Evolutionary conservation across 805 yeast genomes (phyloP).

Genomic region (Barnettozyma sucrosica): DNA sequence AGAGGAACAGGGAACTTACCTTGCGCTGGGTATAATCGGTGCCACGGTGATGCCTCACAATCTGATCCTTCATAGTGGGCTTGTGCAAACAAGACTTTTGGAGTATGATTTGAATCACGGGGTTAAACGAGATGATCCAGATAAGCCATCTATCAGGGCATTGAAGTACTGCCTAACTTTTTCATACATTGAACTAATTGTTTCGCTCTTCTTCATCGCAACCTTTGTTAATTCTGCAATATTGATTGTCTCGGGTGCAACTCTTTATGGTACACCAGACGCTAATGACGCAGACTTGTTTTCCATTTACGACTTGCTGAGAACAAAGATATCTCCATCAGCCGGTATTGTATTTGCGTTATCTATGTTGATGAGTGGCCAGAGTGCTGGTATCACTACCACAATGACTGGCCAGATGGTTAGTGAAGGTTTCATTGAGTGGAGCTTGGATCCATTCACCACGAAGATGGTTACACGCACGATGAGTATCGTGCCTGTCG

Average conservation of each 20-base stretch:
- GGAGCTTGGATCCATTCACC: slow-evolving; percentile 78
- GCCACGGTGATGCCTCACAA: slow-evolving; percentile 97
- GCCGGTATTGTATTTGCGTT: slow-evolving; percentile 88
- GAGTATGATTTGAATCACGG: slow-evolving; percentile 65
- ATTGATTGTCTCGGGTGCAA: slow-evolving; percentile 86
- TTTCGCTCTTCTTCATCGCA: slow-evolving; percentile 81
- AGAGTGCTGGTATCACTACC: slow-evolving; percentile 91
- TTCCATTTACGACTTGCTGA: slow-evolving; percentile 69
- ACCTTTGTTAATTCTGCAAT: slow-evolving; percentile 90
- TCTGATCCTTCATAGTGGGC: slow-evolving; percentile 75
- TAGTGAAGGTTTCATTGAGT: slow-evolving; percentile 78
- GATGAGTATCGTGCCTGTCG: slow-evolving; percentile 82
- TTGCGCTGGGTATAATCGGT: slow-evolving; percentile 80
- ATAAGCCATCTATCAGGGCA: slow-evolving; percentile 75
- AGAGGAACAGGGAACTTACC: slow-evolving; percentile 64
- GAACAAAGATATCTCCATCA: slow-evolving; percentile 66
- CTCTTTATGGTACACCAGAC: slow-evolving; percentile 58
- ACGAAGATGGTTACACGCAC: slow-evolving; percentile 74
- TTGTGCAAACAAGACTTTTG: slow-evolving; percentile 77
- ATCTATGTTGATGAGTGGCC: slow-evolving; percentile 87
- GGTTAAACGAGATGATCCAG: slow-evolving; percentile 33
- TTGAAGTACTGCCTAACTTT: slow-evolving; percentile 72
- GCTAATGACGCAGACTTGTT: slow-evolving; percentile 76
- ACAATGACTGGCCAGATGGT: slow-evolving; percentile 94
- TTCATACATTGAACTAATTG: slow-evolving; percentile 75